phyloP scores from a whole-genome alignment of 192 early-diverging fungal genomes.

The Coemansia sp. region DNA sequence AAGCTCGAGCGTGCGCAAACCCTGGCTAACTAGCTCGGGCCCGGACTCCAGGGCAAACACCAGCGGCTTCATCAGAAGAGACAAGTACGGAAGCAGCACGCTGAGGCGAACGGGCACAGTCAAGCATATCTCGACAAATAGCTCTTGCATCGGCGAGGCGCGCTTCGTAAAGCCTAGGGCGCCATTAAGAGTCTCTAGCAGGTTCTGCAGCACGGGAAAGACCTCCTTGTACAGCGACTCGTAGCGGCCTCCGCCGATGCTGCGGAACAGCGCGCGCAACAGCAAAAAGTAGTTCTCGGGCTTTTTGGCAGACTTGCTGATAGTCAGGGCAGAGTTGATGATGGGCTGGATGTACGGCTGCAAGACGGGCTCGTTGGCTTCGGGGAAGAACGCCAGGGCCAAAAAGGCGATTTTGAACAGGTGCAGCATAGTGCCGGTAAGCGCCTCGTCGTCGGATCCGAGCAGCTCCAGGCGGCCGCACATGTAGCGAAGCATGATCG shows the following conservation, averaged over 20 bases:
- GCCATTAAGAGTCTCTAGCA: constrained; percentile 90
- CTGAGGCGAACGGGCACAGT: constrained; percentile 96
- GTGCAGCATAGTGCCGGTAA: constrained; percentile 71
- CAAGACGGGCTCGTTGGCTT: constrained; percentile 88
- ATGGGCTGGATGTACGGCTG: constrained; percentile 92
- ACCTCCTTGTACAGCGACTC: constrained; percentile 97
- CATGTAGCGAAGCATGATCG: constrained; percentile 58
- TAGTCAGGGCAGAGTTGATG: constrained; percentile 86
- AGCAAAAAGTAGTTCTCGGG: constrained; percentile 94
- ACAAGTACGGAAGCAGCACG: constrained; percentile 90
- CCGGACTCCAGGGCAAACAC: constrained; percentile 91
- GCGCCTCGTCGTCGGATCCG: constrained; percentile 48
- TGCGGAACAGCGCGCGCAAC: constrained; percentile 88
- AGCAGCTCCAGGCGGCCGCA: constrained; percentile 45
- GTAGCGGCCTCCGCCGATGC: constrained; percentile 96
- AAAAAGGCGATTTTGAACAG: constrained; percentile 95
- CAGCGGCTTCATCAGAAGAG: constrained; percentile 95
- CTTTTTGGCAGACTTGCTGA: constrained; percentile 79
- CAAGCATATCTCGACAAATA: constrained; percentile 98
- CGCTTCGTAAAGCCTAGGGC: constrained; percentile 76
- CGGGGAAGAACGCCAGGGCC: constrained; percentile 90
- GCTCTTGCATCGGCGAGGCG: constrained; percentile 84
- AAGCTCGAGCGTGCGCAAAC: constrained; percentile 93
- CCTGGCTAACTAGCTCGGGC: constrained; percentile 94
- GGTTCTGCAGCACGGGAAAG: constrained; percentile 86